Base-by-base conservation (phyloP, 2,329 filamentous ascomycete species). In the Colletotrichum sp. region DNA sequence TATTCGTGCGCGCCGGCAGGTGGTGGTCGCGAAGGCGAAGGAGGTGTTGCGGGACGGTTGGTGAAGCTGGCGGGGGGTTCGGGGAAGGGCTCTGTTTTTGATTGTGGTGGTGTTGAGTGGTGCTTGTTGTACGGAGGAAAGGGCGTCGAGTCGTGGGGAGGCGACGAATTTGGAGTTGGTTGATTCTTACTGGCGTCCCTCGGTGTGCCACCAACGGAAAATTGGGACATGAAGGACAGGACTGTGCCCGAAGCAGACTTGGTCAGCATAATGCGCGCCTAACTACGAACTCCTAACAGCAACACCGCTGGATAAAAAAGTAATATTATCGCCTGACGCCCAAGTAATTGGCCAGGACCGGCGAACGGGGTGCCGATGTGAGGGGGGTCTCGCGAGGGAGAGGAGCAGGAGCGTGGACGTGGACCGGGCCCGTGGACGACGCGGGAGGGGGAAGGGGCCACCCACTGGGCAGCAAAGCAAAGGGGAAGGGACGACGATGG, bases 161-260 rank as follows among this genome's bases (percentile, higher is more conserved):
- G 87, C 62, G 88, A 88, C 49, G 86, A 85, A 72, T 87, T 83
- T 71, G 87, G 85, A 28, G 88, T 86, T 52, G 87, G 85, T 78
- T 85, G 70, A 36, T 71, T 71, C 68, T 65, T 80, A 68, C 79
- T 84, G 77, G 87, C 87, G 80, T 87, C 85, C 79, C 80, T 81
- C 76, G 84, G 81, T 76, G 86, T 84, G 79, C 87, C 87, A 79
- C 93, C 94, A 88, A 94, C 88, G 79, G 93, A 94, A 88, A 95
- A 93, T 86, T 93, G 92, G 85, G 94, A 95, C 91, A 98, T 96
- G 86, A 98, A 98, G 81, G 95, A 98, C 80, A 96, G 89, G 73
- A 98, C 95, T 98, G 84, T 78, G 71, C 72, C 74, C 66, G 75
- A 71, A 67, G 75, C 32, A 32, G 74, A 76, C 55, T 74, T 76